Evolutionary conservation across 139 green algal genomes (phyloP).

Genomic region (Tetratostichococcus sp.): DNA sequence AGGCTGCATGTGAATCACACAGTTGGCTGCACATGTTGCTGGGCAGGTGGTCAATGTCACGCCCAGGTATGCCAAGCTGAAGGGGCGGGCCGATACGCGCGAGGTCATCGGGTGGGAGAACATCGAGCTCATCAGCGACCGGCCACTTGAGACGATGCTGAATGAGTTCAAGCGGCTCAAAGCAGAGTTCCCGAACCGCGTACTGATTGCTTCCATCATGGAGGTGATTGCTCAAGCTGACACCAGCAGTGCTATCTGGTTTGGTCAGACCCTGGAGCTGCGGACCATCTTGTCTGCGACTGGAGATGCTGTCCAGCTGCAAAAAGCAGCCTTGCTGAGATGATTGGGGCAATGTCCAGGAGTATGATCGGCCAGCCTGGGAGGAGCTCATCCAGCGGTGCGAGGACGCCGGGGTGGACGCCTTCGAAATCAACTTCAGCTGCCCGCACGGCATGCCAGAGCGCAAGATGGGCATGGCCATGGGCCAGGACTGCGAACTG

Average conservation of each 20-base stretch:
- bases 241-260: no score
- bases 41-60: constrained; percentile 88
- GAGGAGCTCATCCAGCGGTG: constrained; percentile 88
- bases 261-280: no score
- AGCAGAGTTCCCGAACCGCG: constrained; percentile 85
- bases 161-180: constrained; percentile 86
- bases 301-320: no score
- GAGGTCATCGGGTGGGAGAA: constrained; percentile 95
- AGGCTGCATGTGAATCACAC: no score
- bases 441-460: constrained; percentile 96
- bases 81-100: constrained; percentile 19
- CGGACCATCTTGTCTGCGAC: no score
- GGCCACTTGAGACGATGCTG: constrained; percentile 92
- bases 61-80: constrained; percentile 90
- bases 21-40: neutral
- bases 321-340: no score
- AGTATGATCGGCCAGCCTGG: constrained; percentile 83
- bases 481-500: constrained; percentile 61
- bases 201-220: constrained; percentile 97
- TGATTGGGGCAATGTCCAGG: constrained; percentile 3
- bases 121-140: constrained; percentile 93
- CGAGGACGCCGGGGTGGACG: constrained; percentile 88
- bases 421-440: constrained; percentile 96
- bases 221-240: no score
- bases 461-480: constrained; percentile 76